Evolutionary conservation across 2,329 filamentous ascomycete genomes (phyloP), one percentile per base, ranked within the genome.

Genomic region (Calonectria fujianensis): DNA sequence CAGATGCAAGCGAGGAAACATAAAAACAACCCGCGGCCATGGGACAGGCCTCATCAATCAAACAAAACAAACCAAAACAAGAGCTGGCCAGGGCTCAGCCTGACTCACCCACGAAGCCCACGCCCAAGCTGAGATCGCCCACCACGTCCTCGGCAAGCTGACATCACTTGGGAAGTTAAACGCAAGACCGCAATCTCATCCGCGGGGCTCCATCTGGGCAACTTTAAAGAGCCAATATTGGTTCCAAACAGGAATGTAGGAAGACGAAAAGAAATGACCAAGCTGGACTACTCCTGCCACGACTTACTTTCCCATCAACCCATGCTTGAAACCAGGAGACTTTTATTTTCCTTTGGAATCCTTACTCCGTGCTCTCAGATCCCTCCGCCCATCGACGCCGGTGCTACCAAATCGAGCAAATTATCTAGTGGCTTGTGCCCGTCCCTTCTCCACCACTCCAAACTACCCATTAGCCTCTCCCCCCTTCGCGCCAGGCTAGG

Each of bases 381-480:
- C 35, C 59, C 18, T 48, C 69, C 65, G 24, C 32, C 32, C 37
- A 57, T 24, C 18, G 50, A 45, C 37, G 14, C 31, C 13, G 61
- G 41, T 64, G 61, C 61, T 31, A 29, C 50, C 48, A 39, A 69
- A 57, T 32, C 27, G 50, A 61, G 35, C 51, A 69, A 69, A 59
- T 57, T 57, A 48, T 41, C 32, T 10, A 31, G 45, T 31, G 37
- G 29, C 27, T 45, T 59, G 37, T 52, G 37, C 66, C 29, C 41
- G 24, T 48, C 13, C 32, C n/a, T 39, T 32, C 51, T 35, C 66
- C 66, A 69, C 66, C 35, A 20, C 57, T 35, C 32, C 32, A 51
- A 59, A 48, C 66, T 54, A 35, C 51, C 35, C 51, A 57, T 57
- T 69, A 69, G 66, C 51, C 27, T 59, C 51, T 57, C 50, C 24